Evolutionary conservation across 352 stramenopile genomes (phyloP), one percentile per base, ranked within the genome.

Genomic region (Globisporangium acanthophoron): DNA sequence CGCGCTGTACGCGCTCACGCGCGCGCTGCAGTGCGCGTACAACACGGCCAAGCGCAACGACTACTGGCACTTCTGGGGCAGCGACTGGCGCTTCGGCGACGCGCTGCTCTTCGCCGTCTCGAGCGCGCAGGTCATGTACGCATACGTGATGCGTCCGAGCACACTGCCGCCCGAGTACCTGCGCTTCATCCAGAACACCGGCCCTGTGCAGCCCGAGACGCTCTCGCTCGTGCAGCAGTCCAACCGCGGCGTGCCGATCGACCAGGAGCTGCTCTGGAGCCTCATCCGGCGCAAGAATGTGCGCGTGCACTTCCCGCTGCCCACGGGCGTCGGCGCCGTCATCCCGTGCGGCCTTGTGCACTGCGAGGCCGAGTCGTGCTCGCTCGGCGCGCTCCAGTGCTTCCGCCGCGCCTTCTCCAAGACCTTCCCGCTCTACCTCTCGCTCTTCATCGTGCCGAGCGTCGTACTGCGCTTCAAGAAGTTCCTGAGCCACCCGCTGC

Each of bases 51-150:
- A 94, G 64, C 58, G 71, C 51, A 73, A 75, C n/a, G 50, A 85
- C 33, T 74, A 81, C 33, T 96, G 83, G 81, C 87, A 96, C 67
- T 96, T 96, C 50, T 96, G 87, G 87, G 87, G 85, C 55, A 92
- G 79, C 56, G 58, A 90, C 57, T 96, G 87, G 87, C 59, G 70
- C 37, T 87, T 90, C 54, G 87, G 87, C 46, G 87, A 94, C 60
- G 61, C 71, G 47, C 68, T 96, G 48, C 71, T 96, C 9, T 96
- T 96, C 58, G 81, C 58, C 16, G 51, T 96, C 16, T 85, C 85
- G 20, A 83, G 68, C 27, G 85, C 85, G 33, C 85, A 94, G 60
- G 74, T 94, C 63, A 94, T 94, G 85, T 94, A 94, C 71, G 79
- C 81, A 27, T 94, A 87, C 62, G 74, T 94, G 43, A 89, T 94